phyloP scores from a whole-genome alignment of 2,329 filamentous ascomycete species.

The Plenodomus biglobosus region DNA sequence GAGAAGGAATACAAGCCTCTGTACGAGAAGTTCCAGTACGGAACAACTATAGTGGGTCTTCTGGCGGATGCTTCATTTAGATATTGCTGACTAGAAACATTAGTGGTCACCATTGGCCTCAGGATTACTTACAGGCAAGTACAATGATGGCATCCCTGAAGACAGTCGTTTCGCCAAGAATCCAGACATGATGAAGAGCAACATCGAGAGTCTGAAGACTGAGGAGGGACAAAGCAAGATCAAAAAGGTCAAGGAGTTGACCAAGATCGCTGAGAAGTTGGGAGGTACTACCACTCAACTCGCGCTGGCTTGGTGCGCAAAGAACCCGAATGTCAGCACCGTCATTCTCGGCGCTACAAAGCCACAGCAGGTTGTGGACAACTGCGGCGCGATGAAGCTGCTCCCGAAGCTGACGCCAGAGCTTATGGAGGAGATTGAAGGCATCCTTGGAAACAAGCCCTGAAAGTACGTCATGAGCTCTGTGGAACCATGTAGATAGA shows the following conservation, averaged over 20 bases:
- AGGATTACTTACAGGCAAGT: slow-evolving; percentile 64
- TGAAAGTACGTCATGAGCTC: no score
- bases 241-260: slow-evolving; percentile 59
- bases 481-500: neutral
- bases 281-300: slow-evolving; percentile 54
- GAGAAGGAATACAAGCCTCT: slow-evolving; percentile 63
- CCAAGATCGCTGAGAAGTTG: slow-evolving; percentile 53
- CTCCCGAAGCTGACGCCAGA: slow-evolving; percentile 45
- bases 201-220: slow-evolving; percentile 54
- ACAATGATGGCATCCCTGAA: slow-evolving; percentile 64
- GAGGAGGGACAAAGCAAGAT: slow-evolving; percentile 57
- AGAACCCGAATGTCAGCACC: slow-evolving; percentile 60
- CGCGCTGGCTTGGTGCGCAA: slow-evolving; percentile 61
- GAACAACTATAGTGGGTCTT: slow-evolving; percentile 60
- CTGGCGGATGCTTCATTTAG: slow-evolving; percentile 37
- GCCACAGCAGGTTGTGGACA: slow-evolving; percentile 53
- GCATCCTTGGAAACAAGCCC: slow-evolving; percentile 45
- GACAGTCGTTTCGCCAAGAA: slow-evolving; percentile 63
- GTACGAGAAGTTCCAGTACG: slow-evolving; percentile 59
- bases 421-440: slow-evolving; percentile 46
- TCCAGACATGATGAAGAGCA: slow-evolving; percentile 59
- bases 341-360: slow-evolving; percentile 60
- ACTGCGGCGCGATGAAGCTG: slow-evolving; percentile 51
- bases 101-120: slow-evolving; percentile 58
- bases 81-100: neutral